Evolutionary conservation across 148 eudicot species (phyloP), one percentile per base, ranked within the genome.

Genomic region (Amaranthus hypochondriacus): DNA sequence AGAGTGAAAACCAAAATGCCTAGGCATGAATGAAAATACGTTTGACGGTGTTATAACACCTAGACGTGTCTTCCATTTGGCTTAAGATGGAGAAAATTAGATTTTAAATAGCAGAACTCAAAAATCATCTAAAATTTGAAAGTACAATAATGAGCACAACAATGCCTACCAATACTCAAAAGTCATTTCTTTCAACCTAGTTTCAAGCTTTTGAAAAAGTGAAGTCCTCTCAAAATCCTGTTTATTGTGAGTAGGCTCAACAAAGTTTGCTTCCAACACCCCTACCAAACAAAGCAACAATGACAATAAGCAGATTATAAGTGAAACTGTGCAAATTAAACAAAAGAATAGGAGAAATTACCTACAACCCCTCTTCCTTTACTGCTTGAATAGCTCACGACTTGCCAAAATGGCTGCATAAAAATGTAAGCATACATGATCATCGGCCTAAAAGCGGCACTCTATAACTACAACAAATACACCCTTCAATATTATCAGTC

Each of bases 361-460:
- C 98, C 97, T 14, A 95, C 96, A 77, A 95, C 98, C 7, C 98
- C 98, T 84, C 93, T 88, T 81, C 96, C 96, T 88, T 96, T 89
- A 64, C 83, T 86, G 68, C 76, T 74, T 7, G 60, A 50, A 78
- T 69, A 86, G 83, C 82, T 86, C 47, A 95, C 86, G 66, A 89
- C 92, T 43, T 82, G 90, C 91, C 93, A 90, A 79, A 91, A 92
- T 74, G 98, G 97, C 97, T 95, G 97, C 84, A 88, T 68, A 73
- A 71, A 71, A 28, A 75, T 48, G 53, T 21, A 66, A 49, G 44
- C 52, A 48, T 79, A 70, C 57, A 71, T 62, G 71, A 64, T 9
- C 48, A 64, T 49, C 69, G 57, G 44, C 10, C 5, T 51, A 66
- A 13, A 13, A 50, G 1, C 18, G 18, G 18, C 18, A 18, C 18